Conservation (phyloP, 768 basidiomycete genomes). For the Hericium coralloides region DNA sequence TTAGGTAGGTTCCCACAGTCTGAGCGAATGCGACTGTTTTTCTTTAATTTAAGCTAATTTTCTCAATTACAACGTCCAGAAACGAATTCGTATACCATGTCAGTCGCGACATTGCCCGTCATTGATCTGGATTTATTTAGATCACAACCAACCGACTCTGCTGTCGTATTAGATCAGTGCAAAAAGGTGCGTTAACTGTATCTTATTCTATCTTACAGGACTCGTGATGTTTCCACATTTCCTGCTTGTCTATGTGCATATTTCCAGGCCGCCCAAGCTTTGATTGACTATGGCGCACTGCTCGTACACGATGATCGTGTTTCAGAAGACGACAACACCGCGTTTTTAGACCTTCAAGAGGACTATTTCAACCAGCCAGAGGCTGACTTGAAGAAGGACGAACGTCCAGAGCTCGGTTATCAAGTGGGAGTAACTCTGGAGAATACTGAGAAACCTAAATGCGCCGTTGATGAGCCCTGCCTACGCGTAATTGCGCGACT, state of each 20-base stretch:
- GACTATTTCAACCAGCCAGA: slow-evolving; percentile 83
- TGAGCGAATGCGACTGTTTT: no score
- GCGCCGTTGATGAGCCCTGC: slow-evolving; percentile 78
- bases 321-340: slow-evolving; percentile 68
- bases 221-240: not conserved
- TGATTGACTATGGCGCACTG: slow-evolving; percentile 81
- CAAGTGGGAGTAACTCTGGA: slow-evolving; percentile 95
- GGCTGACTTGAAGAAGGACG: slow-evolving; percentile 58
- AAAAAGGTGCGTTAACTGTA: slow-evolving; percentile 48
- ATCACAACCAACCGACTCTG: slow-evolving; percentile 33
- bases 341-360: slow-evolving; percentile 84
- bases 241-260: not conserved
- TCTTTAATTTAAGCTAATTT: no score
- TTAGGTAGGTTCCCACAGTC: no score
- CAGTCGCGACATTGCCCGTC: slow-evolving; percentile 52
- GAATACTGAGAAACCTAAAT: slow-evolving; percentile 89
- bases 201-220: not conserved
- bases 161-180: slow-evolving; percentile 49
- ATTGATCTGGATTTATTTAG: slow-evolving; percentile 73
- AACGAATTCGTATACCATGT: slow-evolving; percentile 17
- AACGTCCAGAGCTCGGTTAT: slow-evolving; percentile 79
- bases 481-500: slow-evolving; percentile 68
- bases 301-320: slow-evolving; percentile 82
- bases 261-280: slow-evolving; percentile 64
- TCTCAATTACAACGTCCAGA: not conserved